Percentiles rank a stretch among this genome's conserved stretches.
Conservation (phyloP, 441 rosid species). For the Mallotus repandus region DNA sequence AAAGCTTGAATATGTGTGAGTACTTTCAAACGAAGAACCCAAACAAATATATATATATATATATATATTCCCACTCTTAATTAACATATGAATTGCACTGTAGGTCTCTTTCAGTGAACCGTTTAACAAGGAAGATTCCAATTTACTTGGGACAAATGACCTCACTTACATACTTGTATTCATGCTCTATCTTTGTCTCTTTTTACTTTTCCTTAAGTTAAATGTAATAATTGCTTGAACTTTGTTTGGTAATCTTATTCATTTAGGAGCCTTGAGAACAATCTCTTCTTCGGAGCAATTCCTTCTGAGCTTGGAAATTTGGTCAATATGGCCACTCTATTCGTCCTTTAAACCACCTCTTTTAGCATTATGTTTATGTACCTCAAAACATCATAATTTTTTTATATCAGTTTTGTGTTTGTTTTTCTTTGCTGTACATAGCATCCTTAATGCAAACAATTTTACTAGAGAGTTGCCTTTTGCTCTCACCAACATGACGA, state of each 20-base stretch:
- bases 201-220: too few species aligned
- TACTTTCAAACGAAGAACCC: neutral
- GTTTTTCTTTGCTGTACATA: conserved; percentile 15
- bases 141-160: conserved; percentile 32
- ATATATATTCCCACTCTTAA: too few species aligned
- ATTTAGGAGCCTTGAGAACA: conserved; percentile 42
- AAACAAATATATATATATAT: too few species aligned
- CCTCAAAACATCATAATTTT: too few species aligned
- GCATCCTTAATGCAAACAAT: conserved; percentile 30
- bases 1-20: conserved; percentile 40
- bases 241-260: neutral
- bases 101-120: conserved; percentile 37
- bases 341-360: neutral
- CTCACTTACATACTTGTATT: conserved; percentile 23
- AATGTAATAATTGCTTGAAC: too few species aligned
- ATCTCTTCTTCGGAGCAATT: conserved; percentile 43
- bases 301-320: conserved; percentile 43
- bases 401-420: too few species aligned
- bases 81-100: conserved; percentile 2
- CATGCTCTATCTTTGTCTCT: too few species aligned
- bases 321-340: conserved; percentile 40
- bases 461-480: conserved; percentile 29
- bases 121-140: conserved; percentile 39
- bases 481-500: conserved; percentile 23
- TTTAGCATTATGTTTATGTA: too few species aligned